Evolutionary conservation across 441 rosid species (phyloP).

Genomic region (Adansonia gregorii): DNA sequence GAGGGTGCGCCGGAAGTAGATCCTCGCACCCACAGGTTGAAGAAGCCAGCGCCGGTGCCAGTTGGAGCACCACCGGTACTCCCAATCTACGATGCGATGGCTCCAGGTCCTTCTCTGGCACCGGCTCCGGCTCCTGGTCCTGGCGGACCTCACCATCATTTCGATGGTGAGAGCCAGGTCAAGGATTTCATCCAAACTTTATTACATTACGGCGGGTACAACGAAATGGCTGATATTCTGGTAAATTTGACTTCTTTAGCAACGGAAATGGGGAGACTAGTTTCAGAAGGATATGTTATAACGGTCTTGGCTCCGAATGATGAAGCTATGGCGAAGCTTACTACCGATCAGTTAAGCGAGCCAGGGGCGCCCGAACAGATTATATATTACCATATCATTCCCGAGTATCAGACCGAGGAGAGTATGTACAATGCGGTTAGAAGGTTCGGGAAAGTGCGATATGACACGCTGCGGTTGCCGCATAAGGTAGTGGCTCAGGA

Average conservation of each 20-base stretch:
- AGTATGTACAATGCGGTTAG: constrained; percentile 97
- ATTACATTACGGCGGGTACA: constrained; percentile 84
- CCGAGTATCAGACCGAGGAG: constrained; percentile 98
- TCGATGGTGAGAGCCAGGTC: constrained; percentile 79
- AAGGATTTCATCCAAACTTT: constrained; percentile 85
- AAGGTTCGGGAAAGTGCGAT: constrained; percentile 85
- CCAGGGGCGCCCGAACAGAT: constrained; percentile 95
- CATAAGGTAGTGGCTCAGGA: constrained; percentile 85
- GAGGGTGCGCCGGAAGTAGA: constrained; percentile 89
- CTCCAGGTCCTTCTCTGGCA: constrained; percentile 87
- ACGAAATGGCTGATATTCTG: constrained; percentile 91
- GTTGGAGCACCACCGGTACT: constrained; percentile 73
- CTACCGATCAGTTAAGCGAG: constrained; percentile 82
- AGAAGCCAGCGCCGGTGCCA: constrained; percentile 58
- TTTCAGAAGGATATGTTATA: constrained; percentile 83
- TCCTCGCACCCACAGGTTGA: constrained; percentile 75
- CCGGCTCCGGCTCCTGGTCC: constrained; percentile 97
- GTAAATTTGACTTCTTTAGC: constrained; percentile 87
- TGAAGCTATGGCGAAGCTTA: constrained; percentile 89
- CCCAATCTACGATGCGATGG: constrained; percentile 74
- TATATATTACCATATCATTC: constrained; percentile 78
- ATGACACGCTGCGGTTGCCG: constrained; percentile 82
- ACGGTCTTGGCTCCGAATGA: constrained; percentile 90
- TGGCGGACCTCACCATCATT: constrained; percentile 78
- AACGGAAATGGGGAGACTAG: constrained; percentile 83